Percentiles rank a stretch among this genome's conserved stretches.
Conservation (phyloP, 768 basidiomycete genomes). For the Russula griseocarnosa region DNA sequence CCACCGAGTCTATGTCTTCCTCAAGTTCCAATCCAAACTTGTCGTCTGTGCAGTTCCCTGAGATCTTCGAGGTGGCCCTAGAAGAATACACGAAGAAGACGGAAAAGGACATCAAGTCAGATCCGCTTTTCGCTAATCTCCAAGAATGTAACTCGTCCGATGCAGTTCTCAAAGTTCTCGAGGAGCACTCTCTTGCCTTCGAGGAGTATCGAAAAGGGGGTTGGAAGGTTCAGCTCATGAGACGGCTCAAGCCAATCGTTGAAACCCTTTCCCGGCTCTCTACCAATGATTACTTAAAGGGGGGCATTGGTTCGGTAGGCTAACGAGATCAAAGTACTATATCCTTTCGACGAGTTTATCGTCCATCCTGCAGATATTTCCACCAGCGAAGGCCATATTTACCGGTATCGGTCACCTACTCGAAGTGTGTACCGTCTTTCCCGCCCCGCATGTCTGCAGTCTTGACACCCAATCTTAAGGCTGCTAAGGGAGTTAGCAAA, state of each 20-base stretch:
- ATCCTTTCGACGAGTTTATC: background rate
- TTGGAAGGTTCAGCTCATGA: background rate
- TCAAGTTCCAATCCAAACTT: background rate
- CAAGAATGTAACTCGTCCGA: background rate
- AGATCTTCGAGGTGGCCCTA: background rate
- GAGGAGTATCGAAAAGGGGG: background rate
- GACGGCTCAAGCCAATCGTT: background rate
- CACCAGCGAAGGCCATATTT: constrained; percentile 5
- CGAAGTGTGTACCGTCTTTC: background rate
- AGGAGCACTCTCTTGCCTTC: background rate
- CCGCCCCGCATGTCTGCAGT: background rate
- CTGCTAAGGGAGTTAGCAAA: background rate
- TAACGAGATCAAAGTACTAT: background rate
- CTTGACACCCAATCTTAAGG: background rate
- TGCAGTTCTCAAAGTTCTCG: background rate
- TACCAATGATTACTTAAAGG: background rate
- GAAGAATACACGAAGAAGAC: background rate
- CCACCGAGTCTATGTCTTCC: background rate
- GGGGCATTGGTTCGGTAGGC: too few species aligned
- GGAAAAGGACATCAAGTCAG: background rate
- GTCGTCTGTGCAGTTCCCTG: background rate
- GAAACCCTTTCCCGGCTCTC: background rate
- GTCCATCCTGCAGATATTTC: background rate
- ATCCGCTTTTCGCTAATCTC: background rate
- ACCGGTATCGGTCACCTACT: background rate